phyloP scores from a whole-genome alignment of 2,329 filamentous ascomycete species.

The Ophiocordyceps camponoti-leonardi region DNA sequence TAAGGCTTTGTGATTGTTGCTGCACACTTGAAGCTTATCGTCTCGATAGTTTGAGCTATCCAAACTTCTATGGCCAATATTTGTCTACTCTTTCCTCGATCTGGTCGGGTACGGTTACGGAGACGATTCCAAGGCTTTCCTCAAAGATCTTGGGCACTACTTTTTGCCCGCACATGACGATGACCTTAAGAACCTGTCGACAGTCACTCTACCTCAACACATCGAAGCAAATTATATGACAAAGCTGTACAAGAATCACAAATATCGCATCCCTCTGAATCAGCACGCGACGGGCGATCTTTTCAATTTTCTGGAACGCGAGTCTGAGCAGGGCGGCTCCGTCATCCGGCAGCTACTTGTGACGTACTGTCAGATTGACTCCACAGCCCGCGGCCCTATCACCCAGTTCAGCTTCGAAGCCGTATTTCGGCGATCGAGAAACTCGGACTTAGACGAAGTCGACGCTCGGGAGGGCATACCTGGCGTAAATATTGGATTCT shows the following conservation, averaged over 20 bases:
- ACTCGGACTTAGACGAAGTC: conserved; percentile 43
- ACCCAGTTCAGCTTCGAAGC: conserved; percentile 47
- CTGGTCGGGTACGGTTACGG: conserved; percentile 56
- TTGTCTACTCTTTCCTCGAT: conserved; percentile 81
- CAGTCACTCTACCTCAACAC: conserved; percentile 62
- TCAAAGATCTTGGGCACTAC: conserved; percentile 44
- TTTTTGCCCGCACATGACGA: conserved; percentile 70
- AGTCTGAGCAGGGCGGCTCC: conserved; percentile 62
- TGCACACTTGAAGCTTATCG: background rate
- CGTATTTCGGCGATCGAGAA: conserved; percentile 37
- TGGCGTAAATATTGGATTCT: conserved; percentile 42
- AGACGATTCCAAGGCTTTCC: conserved; percentile 57
- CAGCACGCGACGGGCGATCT: conserved; percentile 67
- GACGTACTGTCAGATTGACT: conserved; percentile 38
- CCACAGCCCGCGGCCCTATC: conserved; percentile 42
- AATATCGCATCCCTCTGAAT: conserved; percentile 82
- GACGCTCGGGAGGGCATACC: conserved; percentile 50
- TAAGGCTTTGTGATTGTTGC: conserved; percentile 14
- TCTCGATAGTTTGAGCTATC: conserved; percentile 56
- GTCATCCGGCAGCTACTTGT: conserved; percentile 61
- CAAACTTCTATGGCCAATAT: conserved; percentile 81
- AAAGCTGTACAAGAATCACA: conserved; percentile 68
- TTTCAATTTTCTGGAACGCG: conserved; percentile 78
- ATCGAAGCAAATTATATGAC: conserved; percentile 59
- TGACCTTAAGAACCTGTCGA: conserved; percentile 59